Conservation (phyloP, 2,329 filamentous ascomycete genomes). For the Pseudocercospora fuligena region DNA sequence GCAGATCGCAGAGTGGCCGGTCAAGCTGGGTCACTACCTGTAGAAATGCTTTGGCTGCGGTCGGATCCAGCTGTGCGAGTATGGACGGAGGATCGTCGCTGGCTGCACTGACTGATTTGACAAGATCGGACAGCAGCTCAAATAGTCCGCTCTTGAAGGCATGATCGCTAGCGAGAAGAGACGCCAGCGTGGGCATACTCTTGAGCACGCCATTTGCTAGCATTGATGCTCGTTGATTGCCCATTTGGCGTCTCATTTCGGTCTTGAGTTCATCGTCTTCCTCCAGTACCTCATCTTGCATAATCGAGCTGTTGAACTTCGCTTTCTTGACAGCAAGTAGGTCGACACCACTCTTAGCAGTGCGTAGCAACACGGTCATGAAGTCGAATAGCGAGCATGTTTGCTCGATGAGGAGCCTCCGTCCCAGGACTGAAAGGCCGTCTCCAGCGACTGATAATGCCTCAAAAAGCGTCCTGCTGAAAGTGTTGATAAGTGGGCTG, state of each 20-base stretch:
- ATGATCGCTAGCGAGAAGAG: conserved; percentile 32
- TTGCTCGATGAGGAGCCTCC: conserved; percentile 29
- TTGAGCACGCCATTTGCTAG: conserved; percentile 29
- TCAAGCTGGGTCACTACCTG: conserved; percentile 77
- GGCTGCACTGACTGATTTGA: conserved; percentile 28
- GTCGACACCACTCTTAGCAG: conserved; percentile 21
- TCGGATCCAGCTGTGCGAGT: conserved; percentile 84
- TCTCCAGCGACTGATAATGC: conserved; percentile 29
- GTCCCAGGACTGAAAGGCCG: conserved; percentile 25
- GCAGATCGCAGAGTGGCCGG: conserved; percentile 69
- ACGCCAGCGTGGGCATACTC: conserved; percentile 31
- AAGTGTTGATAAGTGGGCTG: conserved; percentile 25
- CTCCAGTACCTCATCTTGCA: not conserved
- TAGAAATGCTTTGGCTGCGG: conserved; percentile 83
- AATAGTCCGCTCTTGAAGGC: conserved; percentile 32
- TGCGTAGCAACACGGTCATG: conserved; percentile 29
- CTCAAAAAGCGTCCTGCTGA: conserved; percentile 27
- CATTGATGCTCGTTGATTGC: conserved; percentile 17
- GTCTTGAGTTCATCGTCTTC: not conserved
- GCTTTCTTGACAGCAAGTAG: conserved; percentile 8
- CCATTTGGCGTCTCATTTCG: conserved; percentile 5
- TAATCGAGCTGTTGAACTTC: not conserved
- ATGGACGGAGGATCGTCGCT: conserved; percentile 84
- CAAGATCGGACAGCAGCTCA: conserved; percentile 30
- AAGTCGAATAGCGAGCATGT: conserved; percentile 22